phyloP scores from a whole-genome alignment of 768 basidiomycete genomes.

The Tulasnella sp. region DNA sequence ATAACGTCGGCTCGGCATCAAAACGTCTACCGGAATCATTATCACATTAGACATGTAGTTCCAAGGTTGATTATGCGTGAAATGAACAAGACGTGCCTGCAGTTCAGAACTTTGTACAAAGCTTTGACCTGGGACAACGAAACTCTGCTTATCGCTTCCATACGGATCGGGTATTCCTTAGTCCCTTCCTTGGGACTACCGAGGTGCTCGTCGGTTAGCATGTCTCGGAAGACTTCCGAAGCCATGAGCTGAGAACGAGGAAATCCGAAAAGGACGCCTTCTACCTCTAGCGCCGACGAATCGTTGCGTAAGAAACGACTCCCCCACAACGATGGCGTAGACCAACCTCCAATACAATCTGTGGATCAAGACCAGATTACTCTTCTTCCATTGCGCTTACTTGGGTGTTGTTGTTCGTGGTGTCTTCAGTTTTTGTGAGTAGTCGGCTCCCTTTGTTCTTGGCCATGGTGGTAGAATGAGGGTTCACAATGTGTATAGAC shows the following conservation, averaged over 20 bases:
- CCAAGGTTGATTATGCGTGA: background rate
- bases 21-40: background rate
- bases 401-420: background rate
- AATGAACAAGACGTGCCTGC: background rate
- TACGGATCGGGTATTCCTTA: background rate
- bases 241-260: background rate
- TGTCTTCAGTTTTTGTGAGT: background rate
- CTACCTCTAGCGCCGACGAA: background rate
- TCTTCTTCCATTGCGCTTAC: background rate
- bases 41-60: background rate
- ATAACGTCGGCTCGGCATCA: background rate
- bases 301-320: background rate
- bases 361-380: background rate
- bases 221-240: background rate
- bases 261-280: background rate
- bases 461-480: background rate
- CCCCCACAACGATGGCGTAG: background rate
- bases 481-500: too few species aligned
- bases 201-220: background rate
- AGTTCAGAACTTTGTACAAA: background rate
- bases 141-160: background rate
- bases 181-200: background rate
- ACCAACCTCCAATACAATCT: background rate
- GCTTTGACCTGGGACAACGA: background rate
- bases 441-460: background rate